Conservation (phyloP, 2,329 filamentous ascomycete species). For the Geosmithia morbida region DNA sequence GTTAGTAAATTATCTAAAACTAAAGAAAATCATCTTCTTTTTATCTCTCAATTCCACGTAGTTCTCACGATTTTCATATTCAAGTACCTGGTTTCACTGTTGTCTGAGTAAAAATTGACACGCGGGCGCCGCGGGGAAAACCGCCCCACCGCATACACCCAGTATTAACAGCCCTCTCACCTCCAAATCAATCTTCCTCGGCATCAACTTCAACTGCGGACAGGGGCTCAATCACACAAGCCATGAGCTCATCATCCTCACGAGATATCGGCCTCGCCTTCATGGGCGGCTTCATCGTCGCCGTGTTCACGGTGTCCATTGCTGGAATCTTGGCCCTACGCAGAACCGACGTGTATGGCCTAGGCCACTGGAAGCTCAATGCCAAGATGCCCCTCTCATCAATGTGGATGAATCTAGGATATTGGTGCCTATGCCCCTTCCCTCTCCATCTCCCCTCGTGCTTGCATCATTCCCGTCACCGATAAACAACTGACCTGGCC, state of each 20-base stretch:
- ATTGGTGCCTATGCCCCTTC: conserved; percentile 35
- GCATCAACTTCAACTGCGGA: neutral
- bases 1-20: too few species aligned
- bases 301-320: conserved; percentile 6
- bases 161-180: neutral
- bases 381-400: conserved; percentile 25
- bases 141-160: neutral
- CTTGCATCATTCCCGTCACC: too few species aligned
- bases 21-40: neutral
- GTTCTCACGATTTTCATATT: neutral
- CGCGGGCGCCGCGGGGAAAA: neutral
- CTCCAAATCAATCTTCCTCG: neutral
- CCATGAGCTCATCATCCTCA: neutral
- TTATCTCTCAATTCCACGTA: neutral
- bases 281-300: conserved; percentile 9
- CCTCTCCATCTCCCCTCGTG: too few species aligned
- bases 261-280: conserved; percentile 14
- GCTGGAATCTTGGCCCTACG: conserved; percentile 8
- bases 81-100: neutral
- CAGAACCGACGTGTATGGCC: conserved; percentile 24
- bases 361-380: conserved; percentile 43
- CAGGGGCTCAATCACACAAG: neutral
- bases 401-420: conserved; percentile 54
- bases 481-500: conserved; percentile 1
- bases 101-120: too few species aligned